Percentiles rank a stretch among this genome's conserved stretches.
Evolutionary conservation across 208 protist genomes (phyloP).

Genomic region (Acanthamoeba healyi): DNA sequence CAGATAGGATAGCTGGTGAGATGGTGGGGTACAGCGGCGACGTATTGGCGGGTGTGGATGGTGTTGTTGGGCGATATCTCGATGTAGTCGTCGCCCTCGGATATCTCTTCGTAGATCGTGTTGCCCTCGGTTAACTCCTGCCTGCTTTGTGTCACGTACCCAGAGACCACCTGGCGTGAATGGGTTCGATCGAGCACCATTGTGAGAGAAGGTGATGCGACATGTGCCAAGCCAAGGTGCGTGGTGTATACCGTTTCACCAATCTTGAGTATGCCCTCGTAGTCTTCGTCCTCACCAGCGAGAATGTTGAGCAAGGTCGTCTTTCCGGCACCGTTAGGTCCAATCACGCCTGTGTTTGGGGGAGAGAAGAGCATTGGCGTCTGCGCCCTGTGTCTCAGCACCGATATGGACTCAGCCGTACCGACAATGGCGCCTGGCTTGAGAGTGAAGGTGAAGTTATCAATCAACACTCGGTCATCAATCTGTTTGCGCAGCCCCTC

Average conservation of each 20-base stretch:
- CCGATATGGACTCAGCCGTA: background rate
- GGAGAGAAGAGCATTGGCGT: background rate
- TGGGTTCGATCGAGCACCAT: background rate
- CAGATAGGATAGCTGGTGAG: background rate
- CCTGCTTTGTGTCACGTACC: constrained; percentile 77
- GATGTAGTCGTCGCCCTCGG: constrained; percentile 73
- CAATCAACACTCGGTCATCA: background rate
- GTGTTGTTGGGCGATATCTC: constrained; percentile 36
- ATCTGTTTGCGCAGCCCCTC: background rate
- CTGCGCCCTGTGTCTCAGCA: background rate
- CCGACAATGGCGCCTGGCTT: constrained; percentile 18
- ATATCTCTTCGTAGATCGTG: constrained; percentile 83
- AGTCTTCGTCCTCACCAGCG: constrained; percentile 72
- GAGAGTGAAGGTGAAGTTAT: constrained; percentile 45
- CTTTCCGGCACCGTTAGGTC: constrained; percentile 86
- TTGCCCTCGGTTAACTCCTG: constrained; percentile 69
- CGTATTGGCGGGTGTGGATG: constrained; percentile 78
- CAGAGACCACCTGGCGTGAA: background rate
- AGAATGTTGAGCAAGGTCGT: constrained; percentile 83
- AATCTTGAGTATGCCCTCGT: constrained; percentile 68
- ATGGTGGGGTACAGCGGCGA: constrained; percentile 45
- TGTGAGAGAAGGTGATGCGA: too few species aligned
- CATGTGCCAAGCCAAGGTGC: too few species aligned
- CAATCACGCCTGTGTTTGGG: constrained; percentile 80
- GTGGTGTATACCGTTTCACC: constrained; percentile 83